Conservation (phyloP, 768 basidiomycete genomes). For the Suillus cothurnatus region DNA sequence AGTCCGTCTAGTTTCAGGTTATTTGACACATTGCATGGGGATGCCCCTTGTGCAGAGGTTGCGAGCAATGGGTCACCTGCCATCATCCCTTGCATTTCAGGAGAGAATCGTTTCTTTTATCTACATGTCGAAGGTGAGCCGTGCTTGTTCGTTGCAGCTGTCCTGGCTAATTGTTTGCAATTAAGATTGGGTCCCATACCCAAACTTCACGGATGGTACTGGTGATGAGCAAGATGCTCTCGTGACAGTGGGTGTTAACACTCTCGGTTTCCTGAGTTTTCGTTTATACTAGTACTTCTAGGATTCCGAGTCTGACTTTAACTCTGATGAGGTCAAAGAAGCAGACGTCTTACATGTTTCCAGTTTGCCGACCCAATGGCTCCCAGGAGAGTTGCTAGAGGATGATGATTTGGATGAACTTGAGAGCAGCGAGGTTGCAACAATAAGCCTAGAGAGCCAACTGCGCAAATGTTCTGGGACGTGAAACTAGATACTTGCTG, state of each 20-base stretch:
- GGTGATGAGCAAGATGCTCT: background rate
- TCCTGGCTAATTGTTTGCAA: background rate
- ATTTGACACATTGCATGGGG: background rate
- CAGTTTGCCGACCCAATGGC: background rate
- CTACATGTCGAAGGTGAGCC: slow-evolving; percentile 1
- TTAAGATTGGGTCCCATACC: slow-evolving; percentile 2
- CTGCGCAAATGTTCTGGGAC: background rate
- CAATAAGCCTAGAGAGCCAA: background rate
- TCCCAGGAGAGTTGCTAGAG: background rate
- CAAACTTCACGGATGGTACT: background rate
- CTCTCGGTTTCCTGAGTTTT: background rate
- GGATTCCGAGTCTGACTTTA: background rate
- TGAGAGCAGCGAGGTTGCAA: background rate
- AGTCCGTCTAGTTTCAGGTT: slow-evolving; percentile 1
- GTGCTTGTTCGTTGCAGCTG: background rate
- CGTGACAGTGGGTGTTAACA: background rate
- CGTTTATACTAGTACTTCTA: background rate
- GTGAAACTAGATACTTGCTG: background rate
- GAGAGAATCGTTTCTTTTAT: slow-evolving; percentile 2
- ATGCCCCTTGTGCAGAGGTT: background rate
- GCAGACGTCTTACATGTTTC: background rate
- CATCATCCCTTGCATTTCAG: background rate
- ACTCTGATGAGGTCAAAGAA: background rate
- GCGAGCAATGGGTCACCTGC: background rate
- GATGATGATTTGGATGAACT: background rate